Evolutionary conservation across 345 rosid species (phyloP), one percentile per base, ranked within the genome.

Genomic region (Corchorus olitorius): DNA sequence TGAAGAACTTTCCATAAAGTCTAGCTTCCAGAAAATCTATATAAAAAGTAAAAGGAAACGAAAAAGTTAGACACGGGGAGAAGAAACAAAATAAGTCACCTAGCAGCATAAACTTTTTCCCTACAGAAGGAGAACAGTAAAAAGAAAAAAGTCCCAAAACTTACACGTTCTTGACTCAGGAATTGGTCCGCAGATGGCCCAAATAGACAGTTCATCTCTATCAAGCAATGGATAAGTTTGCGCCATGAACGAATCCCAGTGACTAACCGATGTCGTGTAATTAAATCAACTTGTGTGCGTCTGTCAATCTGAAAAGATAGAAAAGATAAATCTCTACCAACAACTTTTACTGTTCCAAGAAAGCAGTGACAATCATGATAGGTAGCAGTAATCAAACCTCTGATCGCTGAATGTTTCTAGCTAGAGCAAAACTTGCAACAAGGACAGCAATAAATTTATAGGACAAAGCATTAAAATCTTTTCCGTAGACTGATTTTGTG

Each of bases 381-480:
- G 49, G 19, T 14, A 75, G 70, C 20, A 59, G 63, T 67, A 15
- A 62, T 63, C 88, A 74, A 80, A 96, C 99, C 99, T 94, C 99
- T 70, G 89, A 90, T 80, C 99, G 90, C 86, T 94, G 98, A 88
- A 97, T 89, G 79, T 94, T 97, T 83, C 99, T 89, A 73, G 99
- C 98, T 73, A 92, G 88, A 79, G 99, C 99, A 90, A 97, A 97
- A 84, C 97, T 97, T 81, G 98, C 97, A 82, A 97, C 98, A 78
- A 97, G 95, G 75, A 92, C 92, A 56, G 98, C 99, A 69, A 97
- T 86, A 80, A 85, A 94, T 83, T 97, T 97, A 79, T 97, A 97
- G 79, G 98, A 94, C 66, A 92, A 74, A 74, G 97, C 97, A 82
- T 94, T 97, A 78, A 97, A 94, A 86, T 97, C 99, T 81, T 94